Evolutionary conservation across 306 rosid species (phyloP).

Genomic region (Oxytropis ochrocephala): DNA sequence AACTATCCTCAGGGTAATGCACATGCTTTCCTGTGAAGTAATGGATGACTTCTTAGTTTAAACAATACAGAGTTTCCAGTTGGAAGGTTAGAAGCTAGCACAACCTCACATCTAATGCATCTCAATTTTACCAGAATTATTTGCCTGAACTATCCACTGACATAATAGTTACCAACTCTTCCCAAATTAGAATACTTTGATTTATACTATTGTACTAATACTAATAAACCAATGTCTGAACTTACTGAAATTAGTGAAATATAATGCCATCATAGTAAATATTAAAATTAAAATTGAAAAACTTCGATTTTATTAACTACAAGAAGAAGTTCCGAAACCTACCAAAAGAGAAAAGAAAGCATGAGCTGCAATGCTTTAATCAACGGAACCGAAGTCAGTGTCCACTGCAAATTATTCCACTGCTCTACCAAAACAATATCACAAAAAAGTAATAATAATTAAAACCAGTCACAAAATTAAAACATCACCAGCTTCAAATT

Average conservation of each 20-base stretch:
- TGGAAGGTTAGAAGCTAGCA: background rate
- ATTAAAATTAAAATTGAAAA: background rate
- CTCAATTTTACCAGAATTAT: background rate
- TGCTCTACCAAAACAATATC: slow-evolving; percentile 50
- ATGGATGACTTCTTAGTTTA: too few species aligned
- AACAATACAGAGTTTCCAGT: too few species aligned
- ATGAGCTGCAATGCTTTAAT: slow-evolving; percentile 86
- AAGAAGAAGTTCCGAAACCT: background rate
- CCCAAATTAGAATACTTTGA: background rate
- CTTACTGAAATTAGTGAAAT: background rate
- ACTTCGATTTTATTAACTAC: background rate
- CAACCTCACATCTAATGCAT: background rate
- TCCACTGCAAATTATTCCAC: slow-evolving; percentile 90
- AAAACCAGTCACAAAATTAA: background rate
- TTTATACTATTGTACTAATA: background rate
- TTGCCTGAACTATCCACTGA: slow-evolving; percentile 12
- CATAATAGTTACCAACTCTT: background rate
- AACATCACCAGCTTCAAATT: slow-evolving; percentile 16
- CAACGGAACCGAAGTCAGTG: slow-evolving; percentile 69
- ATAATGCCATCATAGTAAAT: background rate
- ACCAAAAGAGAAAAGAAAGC: slow-evolving; percentile 90
- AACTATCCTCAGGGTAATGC: background rate
- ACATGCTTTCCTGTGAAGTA: background rate
- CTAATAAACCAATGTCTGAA: background rate
- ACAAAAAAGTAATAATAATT: background rate